Percentiles rank a stretch among this genome's conserved stretches.
Evolutionary conservation across 768 basidiomycete species (phyloP).

Genomic region (Sporobolomyces phaffii): DNA sequence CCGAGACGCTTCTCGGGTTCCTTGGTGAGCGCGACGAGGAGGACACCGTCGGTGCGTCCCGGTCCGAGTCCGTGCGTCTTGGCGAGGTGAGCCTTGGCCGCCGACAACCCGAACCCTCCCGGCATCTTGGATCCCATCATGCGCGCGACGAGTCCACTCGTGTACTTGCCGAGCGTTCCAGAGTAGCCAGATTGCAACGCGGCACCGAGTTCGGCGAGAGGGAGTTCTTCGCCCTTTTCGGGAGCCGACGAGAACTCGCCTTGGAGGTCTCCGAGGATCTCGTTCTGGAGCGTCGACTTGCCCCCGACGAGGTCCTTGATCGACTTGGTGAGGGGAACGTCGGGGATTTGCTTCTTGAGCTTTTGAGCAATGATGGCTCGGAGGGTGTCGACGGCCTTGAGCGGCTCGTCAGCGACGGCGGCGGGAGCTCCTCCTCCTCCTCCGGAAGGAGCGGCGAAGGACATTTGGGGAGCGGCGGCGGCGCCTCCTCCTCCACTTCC

Average conservation of each 20-base stretch:
- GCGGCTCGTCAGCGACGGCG: constrained; percentile 76
- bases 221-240: constrained; percentile 95
- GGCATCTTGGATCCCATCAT: constrained; percentile 96
- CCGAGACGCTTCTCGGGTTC: constrained; percentile 90
- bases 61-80: constrained; percentile 96
- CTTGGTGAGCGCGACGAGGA: constrained; percentile 82
- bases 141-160: constrained; percentile 79
- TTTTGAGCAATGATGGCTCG: constrained; percentile 89
- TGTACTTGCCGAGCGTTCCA: constrained; percentile 89
- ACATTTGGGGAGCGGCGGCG: constrained; percentile 48
- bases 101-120: constrained; percentile 90
- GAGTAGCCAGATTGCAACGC: constrained; percentile 72
- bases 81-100: constrained; percentile 78
- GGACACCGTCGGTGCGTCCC: constrained; percentile 77
- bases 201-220: constrained; percentile 88
- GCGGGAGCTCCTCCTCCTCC: constrained; percentile 52
- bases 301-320: constrained; percentile 98
- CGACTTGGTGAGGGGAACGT: constrained; percentile 81
- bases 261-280: constrained; percentile 93
- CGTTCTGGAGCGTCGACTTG: constrained; percentile 97
- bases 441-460: constrained; percentile 48
- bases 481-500: constrained; percentile 61
- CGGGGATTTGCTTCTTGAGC: constrained; percentile 86
- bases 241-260: constrained; percentile 90
- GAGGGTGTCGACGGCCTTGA: constrained; percentile 83